phyloP scores from a whole-genome alignment of 2,329 filamentous ascomycete species.

The Fusarium sp. region DNA sequence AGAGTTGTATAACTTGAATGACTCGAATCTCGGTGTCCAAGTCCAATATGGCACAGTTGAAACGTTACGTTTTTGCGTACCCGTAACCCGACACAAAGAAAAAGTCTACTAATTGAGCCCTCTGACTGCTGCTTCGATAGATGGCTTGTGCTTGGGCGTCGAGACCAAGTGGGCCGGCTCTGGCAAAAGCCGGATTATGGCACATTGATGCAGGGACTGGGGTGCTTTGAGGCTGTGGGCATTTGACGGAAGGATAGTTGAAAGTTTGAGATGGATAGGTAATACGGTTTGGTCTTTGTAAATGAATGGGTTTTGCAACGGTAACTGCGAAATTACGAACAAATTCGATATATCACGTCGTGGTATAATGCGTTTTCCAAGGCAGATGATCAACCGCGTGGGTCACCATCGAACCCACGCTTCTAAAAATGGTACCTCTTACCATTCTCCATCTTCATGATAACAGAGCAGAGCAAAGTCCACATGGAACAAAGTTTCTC shows the following conservation, averaged over 20 bases:
- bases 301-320: neutral
- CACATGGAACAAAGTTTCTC: slow-evolving; percentile 23
- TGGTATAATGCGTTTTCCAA: neutral
- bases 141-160: slow-evolving; percentile 12
- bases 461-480: slow-evolving; percentile 15
- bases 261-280: slow-evolving; percentile 23
- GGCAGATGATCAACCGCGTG: slow-evolving; percentile 14
- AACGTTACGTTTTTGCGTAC: slow-evolving; percentile 20
- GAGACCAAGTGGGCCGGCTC: slow-evolving; percentile 43
- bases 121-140: slow-evolving; percentile 14
- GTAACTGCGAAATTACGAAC: neutral
- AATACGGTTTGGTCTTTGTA: neutral
- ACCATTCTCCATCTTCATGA: slow-evolving; percentile 23
- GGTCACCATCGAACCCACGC: neutral
- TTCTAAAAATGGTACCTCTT: slow-evolving; percentile 25
- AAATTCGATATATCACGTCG: neutral
- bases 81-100: slow-evolving; percentile 1
- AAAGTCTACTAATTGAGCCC: neutral
- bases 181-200: slow-evolving; percentile 45
- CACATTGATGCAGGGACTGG: slow-evolving; percentile 40
- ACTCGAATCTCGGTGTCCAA: neutral
- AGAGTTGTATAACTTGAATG: slow-evolving; percentile 4
- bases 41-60: slow-evolving; percentile 12
- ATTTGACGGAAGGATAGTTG: slow-evolving; percentile 20
- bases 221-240: slow-evolving; percentile 20